Conservation (phyloP, 495 filamentous ascomycete species). For the Margaritispora aquatica region DNA sequence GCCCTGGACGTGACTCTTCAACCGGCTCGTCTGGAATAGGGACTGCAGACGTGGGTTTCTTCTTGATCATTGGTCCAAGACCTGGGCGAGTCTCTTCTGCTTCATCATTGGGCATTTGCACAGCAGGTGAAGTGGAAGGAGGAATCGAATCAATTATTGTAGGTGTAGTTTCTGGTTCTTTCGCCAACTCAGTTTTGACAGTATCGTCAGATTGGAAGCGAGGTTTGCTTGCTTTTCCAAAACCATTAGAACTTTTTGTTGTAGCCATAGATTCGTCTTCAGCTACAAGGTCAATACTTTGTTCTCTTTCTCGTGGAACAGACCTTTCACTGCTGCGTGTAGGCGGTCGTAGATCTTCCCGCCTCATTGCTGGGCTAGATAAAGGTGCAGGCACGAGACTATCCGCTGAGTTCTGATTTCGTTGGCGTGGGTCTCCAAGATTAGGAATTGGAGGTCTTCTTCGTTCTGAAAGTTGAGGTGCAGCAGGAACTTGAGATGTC, state of each 20-base stretch:
- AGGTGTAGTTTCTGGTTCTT: not conserved
- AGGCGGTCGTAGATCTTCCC: conserved; percentile 37
- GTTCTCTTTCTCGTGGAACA: conserved; percentile 13
- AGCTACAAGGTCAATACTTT: not conserved
- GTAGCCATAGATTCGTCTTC: not conserved
- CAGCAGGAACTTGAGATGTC: conserved; percentile 24
- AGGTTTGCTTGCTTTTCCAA: not conserved
- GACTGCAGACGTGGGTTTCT: conserved; percentile 44
- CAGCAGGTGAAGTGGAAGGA: not conserved
- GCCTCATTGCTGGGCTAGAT: conserved; percentile 40
- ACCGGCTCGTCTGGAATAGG: conserved; percentile 35
- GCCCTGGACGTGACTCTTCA: conserved; percentile 60
- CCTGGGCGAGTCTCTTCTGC: conserved; percentile 61
- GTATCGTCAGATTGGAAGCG: not conserved
- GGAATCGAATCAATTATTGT: not conserved
- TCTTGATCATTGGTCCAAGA: conserved; percentile 86
- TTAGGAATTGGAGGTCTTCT: conserved; percentile 47
- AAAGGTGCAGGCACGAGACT: conserved; percentile 47
- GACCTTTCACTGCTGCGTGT: conserved; percentile 36
- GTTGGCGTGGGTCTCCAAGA: conserved; percentile 19
- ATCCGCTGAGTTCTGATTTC: conserved; percentile 11
- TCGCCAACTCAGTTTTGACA: not conserved
- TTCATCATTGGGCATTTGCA: conserved; percentile 25
- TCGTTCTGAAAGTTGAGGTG: conserved; percentile 36
- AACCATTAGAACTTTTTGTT: not conserved